Evolutionary conservation across 768 basidiomycete genomes (phyloP).

Genomic region (Zangia roseola): DNA sequence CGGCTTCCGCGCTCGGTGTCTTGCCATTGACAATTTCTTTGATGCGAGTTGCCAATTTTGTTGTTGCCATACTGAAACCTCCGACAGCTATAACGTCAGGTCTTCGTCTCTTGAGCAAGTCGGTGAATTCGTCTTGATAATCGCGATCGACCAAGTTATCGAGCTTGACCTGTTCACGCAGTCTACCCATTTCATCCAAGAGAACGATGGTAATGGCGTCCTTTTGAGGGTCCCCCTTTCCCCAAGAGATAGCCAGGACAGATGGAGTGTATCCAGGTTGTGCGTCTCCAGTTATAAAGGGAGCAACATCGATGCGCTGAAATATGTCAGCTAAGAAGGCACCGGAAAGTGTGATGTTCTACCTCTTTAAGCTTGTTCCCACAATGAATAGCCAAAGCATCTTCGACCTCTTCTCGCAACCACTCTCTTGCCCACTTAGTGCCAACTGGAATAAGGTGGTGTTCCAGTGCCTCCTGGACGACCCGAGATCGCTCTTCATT

Average conservation of each 20-base stretch:
- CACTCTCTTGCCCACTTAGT: slow-evolving; percentile 89
- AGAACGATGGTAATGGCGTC: slow-evolving; percentile 86
- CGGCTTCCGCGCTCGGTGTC: slow-evolving; percentile 22
- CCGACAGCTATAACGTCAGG: slow-evolving; percentile 90
- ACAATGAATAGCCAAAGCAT: slow-evolving; percentile 69
- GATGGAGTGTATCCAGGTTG: slow-evolving; percentile 69
- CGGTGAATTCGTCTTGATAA: slow-evolving; percentile 69
- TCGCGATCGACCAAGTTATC: slow-evolving; percentile 81
- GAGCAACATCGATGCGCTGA: slow-evolving; percentile 82
- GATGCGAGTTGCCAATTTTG: slow-evolving; percentile 63
- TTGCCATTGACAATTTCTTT: slow-evolving; percentile 51
- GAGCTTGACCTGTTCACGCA: slow-evolving; percentile 87
- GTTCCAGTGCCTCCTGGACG: slow-evolving; percentile 74
- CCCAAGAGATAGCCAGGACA: slow-evolving; percentile 91
- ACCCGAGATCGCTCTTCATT: slow-evolving; percentile 81
- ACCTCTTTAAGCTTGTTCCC: slow-evolving; percentile 70
- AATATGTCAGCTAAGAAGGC: slow-evolving; percentile 13
- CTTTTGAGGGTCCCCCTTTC: slow-evolving; percentile 89
- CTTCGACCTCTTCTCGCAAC: slow-evolving; percentile 88
- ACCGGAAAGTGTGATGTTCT: slow-evolving; percentile 23
- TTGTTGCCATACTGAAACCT: slow-evolving; percentile 82
- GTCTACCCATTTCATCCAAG: slow-evolving; percentile 83
- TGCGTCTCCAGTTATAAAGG: slow-evolving; percentile 61
- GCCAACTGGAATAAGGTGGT: slow-evolving; percentile 80
- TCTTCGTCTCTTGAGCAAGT: slow-evolving; percentile 76